A percentile compares a stretch with the other conserved stretches of the same genome.
These are phyloP conservation scores for Digitaria exilis DNA, from an alignment of 202 grass and related monocot species.

Conservation along the genomic window DNA sequence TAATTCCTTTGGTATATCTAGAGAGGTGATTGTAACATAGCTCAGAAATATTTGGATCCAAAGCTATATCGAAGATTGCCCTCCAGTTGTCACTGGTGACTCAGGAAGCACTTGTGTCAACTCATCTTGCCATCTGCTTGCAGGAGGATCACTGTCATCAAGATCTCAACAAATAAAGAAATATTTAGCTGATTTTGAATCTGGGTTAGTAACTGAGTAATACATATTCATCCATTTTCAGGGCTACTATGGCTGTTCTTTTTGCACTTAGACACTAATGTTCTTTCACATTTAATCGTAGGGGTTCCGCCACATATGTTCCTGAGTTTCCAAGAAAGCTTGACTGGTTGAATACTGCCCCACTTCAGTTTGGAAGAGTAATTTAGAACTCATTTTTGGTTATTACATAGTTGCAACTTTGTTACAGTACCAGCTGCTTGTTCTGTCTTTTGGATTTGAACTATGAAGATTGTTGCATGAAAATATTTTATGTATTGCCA, in stretches of 20 bases:
- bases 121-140: slow-evolving; percentile 43
- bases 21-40: slow-evolving; percentile 21
- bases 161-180: slow-evolving; percentile 92
- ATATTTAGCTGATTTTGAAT: slow-evolving; percentile 88
- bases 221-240: slow-evolving; percentile 40
- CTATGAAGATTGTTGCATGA: no score
- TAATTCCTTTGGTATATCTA: slow-evolving; percentile 8
- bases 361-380: slow-evolving; percentile 96
- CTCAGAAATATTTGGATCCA: slow-evolving; percentile 29
- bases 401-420: slow-evolving; percentile 43
- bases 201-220: slow-evolving; percentile 60
- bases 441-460: slow-evolving; percentile 9
- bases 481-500: no score
- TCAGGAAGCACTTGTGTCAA: slow-evolving; percentile 25
- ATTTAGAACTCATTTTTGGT: slow-evolving; percentile 60
- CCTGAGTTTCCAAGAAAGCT: slow-evolving; percentile 93
- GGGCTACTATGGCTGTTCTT: slow-evolving; percentile 9
- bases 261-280: slow-evolving; percentile 36
- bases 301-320: slow-evolving; percentile 71
- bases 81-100: slow-evolving; percentile 5
- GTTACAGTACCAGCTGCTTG: slow-evolving; percentile 3
- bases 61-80: slow-evolving; percentile 23
- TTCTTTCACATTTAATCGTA: slow-evolving; percentile 48
- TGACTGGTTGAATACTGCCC: slow-evolving; percentile 94
- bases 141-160: slow-evolving; percentile 68